Evolutionary conservation across 2,329 filamentous ascomycete species (phyloP), one percentile per base, ranked within the genome.

Genomic region (Aspergillus quadrilineatus): DNA sequence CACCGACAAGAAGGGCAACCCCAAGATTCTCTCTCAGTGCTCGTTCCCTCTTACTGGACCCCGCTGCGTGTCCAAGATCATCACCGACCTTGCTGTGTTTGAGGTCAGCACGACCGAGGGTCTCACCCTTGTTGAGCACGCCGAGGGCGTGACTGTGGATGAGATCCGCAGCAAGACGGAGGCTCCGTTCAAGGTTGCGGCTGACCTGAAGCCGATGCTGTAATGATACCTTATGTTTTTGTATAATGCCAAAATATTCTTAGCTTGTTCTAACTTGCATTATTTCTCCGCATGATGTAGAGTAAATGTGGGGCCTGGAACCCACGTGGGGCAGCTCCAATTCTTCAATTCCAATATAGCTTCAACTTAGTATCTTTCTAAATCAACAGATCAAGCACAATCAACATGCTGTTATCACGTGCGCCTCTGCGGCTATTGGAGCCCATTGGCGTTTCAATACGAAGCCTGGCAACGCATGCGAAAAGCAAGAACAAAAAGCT

Each of bases 51-150:
- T 89, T 63, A 89, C 87, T 1, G 87, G 87, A 0, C 84, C 83
- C 56, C 76, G 77, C 48, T 84, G 85, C 37, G 86, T 89, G 14
- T 87, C 84, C 75, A 88, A 85, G 32, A 88, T 89, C 60, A 88
- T 89, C 59, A 89, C 86, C 3, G 87, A 94, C 63, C 73, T 93
- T 76, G 81, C 81, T 58, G 86, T 89, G 2, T 89, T 89, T 67
- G 84, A 92, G 59, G 89, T 94, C 58, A 89, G 93, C 72, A 80
- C 87, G 34, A 75, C 74, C 44, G 81, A 84, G 43, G 70, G 70
- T 59, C 63, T 73, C 61, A 71, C 69, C 10, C 76, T 92, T 48
- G 87, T 84, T 0, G 89, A 92, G 75, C 69, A 89, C 36, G 88
- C 88, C 4, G 85, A 87, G n/a, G 87, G 85, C 1, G 83, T 90